Base-by-base conservation (phyloP, 805 yeast genomes). In the Cyberlindnera maclurae region DNA sequence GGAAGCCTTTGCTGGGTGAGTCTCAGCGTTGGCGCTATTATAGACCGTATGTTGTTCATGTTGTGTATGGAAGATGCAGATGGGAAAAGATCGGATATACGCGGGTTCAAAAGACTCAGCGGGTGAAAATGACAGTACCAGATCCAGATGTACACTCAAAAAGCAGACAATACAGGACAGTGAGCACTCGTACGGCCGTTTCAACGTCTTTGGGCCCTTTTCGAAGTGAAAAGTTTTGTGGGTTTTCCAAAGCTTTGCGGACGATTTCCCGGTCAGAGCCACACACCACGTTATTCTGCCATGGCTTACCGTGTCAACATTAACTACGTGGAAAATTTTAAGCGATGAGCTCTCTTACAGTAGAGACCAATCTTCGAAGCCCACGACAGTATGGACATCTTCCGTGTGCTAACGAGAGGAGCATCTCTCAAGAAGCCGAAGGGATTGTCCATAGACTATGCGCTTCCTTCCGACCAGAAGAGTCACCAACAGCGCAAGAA, bases 321-420 rank as follows among this genome's bases (percentile, higher is more conserved):
- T 31, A 17, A 31, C 33, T 31, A 31, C 15, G 33, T 12, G 33
- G 33, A 31, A 31, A 18, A 31, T 17, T 31, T 31, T 31, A 27
- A 31, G 33, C 33, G 33, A 33, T 33, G 36, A 33, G 36, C 15
- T 29, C 12, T 13, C 12, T n/a, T n/a, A n/a, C n/a, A n/a, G 29
- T 13, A 6, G 29, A 12, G 7, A 27, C 11, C 29, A 13, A 27
- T 8, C 15, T 8, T n/a, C 15, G 11, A 27, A 13, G 15, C n/a
- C 29, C 15, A 13, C 12, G n/a, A 12, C 12, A 27, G 7, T 12
- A 88, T 88, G 96, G 98, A 90, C 65, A 82, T 90, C 43, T 93
- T 90, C 59, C 70, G 85, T 52, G 79, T 93, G 3, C 70, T 90
- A 28, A 69, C 88, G 0, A 68, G 97, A 54, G 97, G 97, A 16